Percentiles rank a stretch among this genome's conserved stretches.
phyloP scores from a whole-genome alignment of 2,329 filamentous ascomycete genomes.

The Metarhizium album region DNA sequence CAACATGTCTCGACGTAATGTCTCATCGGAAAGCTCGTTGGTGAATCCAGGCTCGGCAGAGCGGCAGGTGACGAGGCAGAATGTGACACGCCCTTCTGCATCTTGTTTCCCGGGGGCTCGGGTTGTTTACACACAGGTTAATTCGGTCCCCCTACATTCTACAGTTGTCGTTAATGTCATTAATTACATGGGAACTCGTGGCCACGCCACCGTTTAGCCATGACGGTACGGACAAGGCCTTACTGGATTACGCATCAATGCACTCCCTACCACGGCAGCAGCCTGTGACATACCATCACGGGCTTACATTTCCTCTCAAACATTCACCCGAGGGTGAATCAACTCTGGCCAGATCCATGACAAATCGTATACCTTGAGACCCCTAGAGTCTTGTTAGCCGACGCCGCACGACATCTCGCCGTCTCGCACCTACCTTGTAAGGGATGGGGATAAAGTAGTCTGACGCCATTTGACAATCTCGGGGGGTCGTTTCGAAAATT shows the following conservation, averaged over 20 bases:
- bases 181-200: neutral
- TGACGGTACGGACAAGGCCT: neutral
- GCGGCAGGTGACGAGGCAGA: too few relatives aligned
- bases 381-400: conserved; percentile 14
- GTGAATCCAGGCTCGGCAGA: too few relatives aligned
- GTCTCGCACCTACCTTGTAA: conserved; percentile 18
- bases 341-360: conserved; percentile 14
- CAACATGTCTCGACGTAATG: too few relatives aligned
- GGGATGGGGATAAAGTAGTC: conserved; percentile 29
- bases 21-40: too few relatives aligned
- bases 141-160: neutral
- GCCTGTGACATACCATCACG: too few relatives aligned
- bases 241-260: neutral
- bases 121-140: neutral
- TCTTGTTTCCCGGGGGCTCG: neutral
- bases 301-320: too few relatives aligned
- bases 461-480: conserved; percentile 25
- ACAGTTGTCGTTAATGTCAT: neutral
- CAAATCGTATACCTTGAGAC: conserved; percentile 23
- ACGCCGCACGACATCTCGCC: too few relatives aligned
- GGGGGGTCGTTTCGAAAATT: conserved; percentile 24
- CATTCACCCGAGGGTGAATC: neutral
- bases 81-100: too few relatives aligned
- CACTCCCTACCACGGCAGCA: neutral
- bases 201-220: neutral